Evolutionary conservation across 352 stramenopile species (phyloP), one percentile per base, ranked within the genome.

Genomic region (Globisporangium ultimum): DNA sequence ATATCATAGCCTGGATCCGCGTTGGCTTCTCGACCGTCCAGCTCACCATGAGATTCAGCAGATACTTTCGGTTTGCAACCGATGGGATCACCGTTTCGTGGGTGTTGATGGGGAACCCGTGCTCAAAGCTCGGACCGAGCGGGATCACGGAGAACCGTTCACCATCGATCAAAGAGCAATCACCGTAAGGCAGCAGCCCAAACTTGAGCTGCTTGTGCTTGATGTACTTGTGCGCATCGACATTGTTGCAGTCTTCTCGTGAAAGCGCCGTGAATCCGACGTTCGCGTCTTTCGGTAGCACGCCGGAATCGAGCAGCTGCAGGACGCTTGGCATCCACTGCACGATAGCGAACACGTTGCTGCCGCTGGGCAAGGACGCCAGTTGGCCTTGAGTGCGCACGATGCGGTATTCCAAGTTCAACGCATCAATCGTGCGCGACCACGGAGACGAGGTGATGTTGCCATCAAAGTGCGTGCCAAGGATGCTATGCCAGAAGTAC

Each of bases 21-120:
- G 75, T 88, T 0, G 78, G 78, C 59, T 88, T 88, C 53, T 80
- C 73, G 14, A 80, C 67, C 10, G 78, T 86, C 75, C 73, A 88
- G 63, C 78, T 88, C 50, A 86, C 76, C 71, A 88, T 84, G 58
- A 88, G 61, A 45, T 84, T 88, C 8, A 88, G 60, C 46, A 88
- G 48, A 14, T 73, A 76, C 47, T 68, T 73, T 17, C 69, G 62
- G 3, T 61, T 34, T 1, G n/a, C 13, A 10, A 72, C 47, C 1
- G 17, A 7, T 22, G 69, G 66, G 12, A 72, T 61, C 15, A 28
- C 14, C 3, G 63, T 74, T 15, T 67, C 62, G 51, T 88, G 75
- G 0, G 70, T 66, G 22, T 88, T 88, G 7, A 76, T 63, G 0
- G 78, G 78, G 54, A 86, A 88, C 0, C 76, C 76, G 45, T 88